These are phyloP conservation scores for Trebouxia gelatinosa DNA, from an alignment of 163 green algal genomes.

Conservation along the genomic window DNA sequence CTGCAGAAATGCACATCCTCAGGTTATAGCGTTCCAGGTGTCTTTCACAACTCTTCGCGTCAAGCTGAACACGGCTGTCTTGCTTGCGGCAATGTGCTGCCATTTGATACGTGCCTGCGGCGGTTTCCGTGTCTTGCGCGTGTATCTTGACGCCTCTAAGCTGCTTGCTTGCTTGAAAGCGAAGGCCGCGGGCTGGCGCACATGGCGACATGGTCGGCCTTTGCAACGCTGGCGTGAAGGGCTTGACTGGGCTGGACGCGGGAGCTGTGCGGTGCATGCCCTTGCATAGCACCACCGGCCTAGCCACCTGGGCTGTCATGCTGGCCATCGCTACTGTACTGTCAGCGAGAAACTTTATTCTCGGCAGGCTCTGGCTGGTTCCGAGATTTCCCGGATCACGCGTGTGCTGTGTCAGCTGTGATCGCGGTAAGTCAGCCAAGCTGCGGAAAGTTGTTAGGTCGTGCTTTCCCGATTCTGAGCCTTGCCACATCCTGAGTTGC, in stretches of 20 bases:
- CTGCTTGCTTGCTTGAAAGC: no score
- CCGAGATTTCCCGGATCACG: background rate
- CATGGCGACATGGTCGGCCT: background rate
- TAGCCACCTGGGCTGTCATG: conserved; percentile 22
- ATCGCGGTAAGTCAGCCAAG: background rate
- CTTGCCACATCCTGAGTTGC: conserved; percentile 16
- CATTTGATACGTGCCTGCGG: conserved; percentile 12
- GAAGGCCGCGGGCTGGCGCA: background rate
- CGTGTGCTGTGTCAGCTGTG: background rate
- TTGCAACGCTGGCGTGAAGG: background rate
- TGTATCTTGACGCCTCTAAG: conserved; percentile 11
- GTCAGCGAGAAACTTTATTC: background rate
- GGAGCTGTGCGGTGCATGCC: background rate
- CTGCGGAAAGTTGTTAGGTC: no score
- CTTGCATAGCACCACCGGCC: background rate
- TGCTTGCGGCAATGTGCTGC: no score
- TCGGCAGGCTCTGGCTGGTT: background rate
- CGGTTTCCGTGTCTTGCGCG: conserved; percentile 21
- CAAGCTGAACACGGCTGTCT: no score
- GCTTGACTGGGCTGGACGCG: background rate
- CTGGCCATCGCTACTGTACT: background rate
- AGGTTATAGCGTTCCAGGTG: no score
- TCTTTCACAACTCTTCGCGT: no score
- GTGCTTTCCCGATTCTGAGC: conserved; percentile 28
- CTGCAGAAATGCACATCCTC: no score